Base-by-base conservation (phyloP, 805 yeast genomes). In the Ascoidea tarda region DNA sequence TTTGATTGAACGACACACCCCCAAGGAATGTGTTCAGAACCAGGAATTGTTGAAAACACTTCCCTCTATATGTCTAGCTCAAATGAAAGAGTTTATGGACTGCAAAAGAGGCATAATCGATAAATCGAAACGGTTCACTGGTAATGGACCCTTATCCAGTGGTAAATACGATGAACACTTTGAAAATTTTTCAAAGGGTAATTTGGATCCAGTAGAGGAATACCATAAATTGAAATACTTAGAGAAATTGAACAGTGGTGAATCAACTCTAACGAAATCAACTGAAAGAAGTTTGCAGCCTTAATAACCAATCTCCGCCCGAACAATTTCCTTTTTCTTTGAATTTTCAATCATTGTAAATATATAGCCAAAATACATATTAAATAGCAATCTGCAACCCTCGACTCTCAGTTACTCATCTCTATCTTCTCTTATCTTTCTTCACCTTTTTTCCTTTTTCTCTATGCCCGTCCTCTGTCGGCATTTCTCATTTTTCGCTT, bases 91-190 rank as follows among this genome's bases (percentile, higher is more conserved):
- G 5, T 91, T 87, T 63, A 72, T 90, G 72, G 96, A 90, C 54
- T 91, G 99, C 70, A 86, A 84, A 58, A 78, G 84, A 61, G 98
- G 98, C 10, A 82, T 84, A 62, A 86, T 90, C 52, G 97, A 90
- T 61, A 86, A 89, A 88, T 69, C 90, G 4, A 90, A 88, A 65
- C 76, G 99, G 59, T 86, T 91, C 69, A 75, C 88, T 62, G 98
- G 98, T 4, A 91, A 91, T 63, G 99, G 95, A 0, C 89, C 97
- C 0, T 69, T 87, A 47, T 87, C 96, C 10, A 87, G 95, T 5
- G 99, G 99, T 0, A 84, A 84, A 63, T 91, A 85, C 66, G 96
- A 90, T 61, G 91, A 87, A 54, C 87, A 87, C 51, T 86, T 84
- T 58, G 88, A 82, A 46, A 83, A 86, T 55, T 70, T 91, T 54